Evolutionary conservation across 1,139 yeast species (phyloP).

Genomic region (Kazachstania sp.): DNA sequence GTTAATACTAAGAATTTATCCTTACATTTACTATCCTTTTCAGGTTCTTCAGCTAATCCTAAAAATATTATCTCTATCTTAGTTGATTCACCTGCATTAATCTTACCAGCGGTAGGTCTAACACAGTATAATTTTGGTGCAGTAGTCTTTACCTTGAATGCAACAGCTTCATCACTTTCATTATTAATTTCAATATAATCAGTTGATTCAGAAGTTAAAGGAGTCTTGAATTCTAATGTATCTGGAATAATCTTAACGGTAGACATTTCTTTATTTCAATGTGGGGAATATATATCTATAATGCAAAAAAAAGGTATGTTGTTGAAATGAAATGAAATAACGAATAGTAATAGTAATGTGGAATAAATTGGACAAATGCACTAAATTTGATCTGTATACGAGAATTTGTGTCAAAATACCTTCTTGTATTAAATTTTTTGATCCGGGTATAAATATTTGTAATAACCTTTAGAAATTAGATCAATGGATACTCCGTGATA

Average conservation of each 20-base stretch:
- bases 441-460: no score
- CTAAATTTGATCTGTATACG: not conserved
- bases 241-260: slow-evolving; percentile 27
- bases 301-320: no score
- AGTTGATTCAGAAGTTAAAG: slow-evolving; percentile 63
- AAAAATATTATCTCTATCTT: slow-evolving; percentile 76
- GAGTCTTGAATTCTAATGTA: slow-evolving; percentile 51
- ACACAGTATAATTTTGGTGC: slow-evolving; percentile 95
- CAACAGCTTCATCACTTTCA: slow-evolving; percentile 48
- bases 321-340: not conserved
- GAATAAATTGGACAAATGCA: not conserved
- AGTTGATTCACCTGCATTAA: slow-evolving; percentile 64
- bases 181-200: slow-evolving; percentile 61
- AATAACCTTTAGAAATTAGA: no score
- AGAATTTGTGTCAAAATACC: no score
- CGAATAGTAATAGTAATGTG: not conserved
- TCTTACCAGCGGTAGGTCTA: slow-evolving; percentile 81
- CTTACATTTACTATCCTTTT: slow-evolving; percentile 63
- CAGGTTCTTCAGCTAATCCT: slow-evolving; percentile 68
- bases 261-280: not conserved
- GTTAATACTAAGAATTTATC: slow-evolving; percentile 88
- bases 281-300: not conserved
- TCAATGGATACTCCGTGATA: no score
- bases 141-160: slow-evolving; percentile 94
- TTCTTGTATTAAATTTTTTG: no score